These are phyloP conservation scores for Kuraishia borneana DNA, from an alignment of 805 yeast species.

Conservation along the genomic window DNA sequence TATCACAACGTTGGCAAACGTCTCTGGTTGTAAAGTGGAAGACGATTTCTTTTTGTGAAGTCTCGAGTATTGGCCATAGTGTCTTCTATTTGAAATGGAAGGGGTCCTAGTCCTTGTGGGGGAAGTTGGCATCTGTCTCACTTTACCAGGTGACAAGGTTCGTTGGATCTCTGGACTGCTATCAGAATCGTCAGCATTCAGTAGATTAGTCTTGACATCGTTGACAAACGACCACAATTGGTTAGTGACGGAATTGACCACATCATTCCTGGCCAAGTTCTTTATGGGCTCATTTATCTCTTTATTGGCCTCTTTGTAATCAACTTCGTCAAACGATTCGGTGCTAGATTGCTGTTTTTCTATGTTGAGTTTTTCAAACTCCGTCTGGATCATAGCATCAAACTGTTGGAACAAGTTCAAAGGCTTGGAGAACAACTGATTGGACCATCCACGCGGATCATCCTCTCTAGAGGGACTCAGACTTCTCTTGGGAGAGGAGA, in stretches of 20 bases:
- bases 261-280: conserved; percentile 13
- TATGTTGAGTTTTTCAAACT: conserved; percentile 42
- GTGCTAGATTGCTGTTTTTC: conserved; percentile 6
- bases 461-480: conserved; percentile 6
- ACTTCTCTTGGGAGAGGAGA: background rate
- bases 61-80: conserved; percentile 14
- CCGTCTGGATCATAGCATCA: conserved; percentile 55
- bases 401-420: conserved; percentile 53
- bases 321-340: conserved; percentile 8
- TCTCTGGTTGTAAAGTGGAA: background rate
- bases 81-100: conserved; percentile 16
- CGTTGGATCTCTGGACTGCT: conserved; percentile 6
- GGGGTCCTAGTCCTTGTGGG: conserved; percentile 10
- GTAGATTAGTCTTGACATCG: conserved; percentile 28
- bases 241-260: conserved; percentile 24
- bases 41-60: conserved; percentile 5
- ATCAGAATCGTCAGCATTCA: conserved; percentile 3
- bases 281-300: conserved; percentile 15
- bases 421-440: conserved; percentile 33
- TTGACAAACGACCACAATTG: conserved; percentile 41
- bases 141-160: background rate
- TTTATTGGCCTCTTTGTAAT: conserved; percentile 5
- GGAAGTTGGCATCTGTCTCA: background rate
- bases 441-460: conserved; percentile 5
- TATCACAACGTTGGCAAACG: background rate